phyloP scores from a whole-genome alignment of 2,329 filamentous ascomycete genomes.

The Xylariaceae sp. region DNA sequence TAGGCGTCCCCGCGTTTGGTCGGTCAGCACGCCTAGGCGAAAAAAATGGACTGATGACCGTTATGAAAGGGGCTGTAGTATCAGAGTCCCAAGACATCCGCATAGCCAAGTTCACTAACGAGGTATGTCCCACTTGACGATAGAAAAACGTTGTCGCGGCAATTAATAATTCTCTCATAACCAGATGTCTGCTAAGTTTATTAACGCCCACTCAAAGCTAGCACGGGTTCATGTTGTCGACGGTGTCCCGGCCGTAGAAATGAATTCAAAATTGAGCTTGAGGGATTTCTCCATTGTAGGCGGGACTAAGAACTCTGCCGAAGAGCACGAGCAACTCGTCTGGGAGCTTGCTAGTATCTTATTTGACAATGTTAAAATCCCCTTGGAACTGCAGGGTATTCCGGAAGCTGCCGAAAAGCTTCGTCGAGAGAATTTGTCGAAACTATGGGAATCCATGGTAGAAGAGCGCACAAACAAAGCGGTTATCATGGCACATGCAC shows the following conservation, averaged over 20 bases:
- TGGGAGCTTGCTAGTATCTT: constrained; percentile 86
- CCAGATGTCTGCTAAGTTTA: constrained; percentile 52
- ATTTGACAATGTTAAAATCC: constrained; percentile 64
- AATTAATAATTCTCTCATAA: not conserved
- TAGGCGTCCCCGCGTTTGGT: constrained; percentile 29
- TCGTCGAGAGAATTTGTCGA: constrained; percentile 62
- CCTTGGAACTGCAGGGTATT: constrained; percentile 38
- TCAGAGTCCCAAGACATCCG: constrained; percentile 62
- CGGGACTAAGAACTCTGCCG: constrained; percentile 39
- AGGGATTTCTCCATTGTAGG: constrained; percentile 42
- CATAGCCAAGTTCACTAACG: constrained; percentile 59
- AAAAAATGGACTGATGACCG: constrained; percentile 48
- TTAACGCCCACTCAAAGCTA: constrained; percentile 52
- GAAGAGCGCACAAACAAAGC: constrained; percentile 53
- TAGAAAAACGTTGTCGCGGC: not conserved
- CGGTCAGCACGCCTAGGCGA: constrained; percentile 32
- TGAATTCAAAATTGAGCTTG: constrained; percentile 46
- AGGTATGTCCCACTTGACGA: constrained; percentile 38
- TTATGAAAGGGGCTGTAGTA: constrained; percentile 54
- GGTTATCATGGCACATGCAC: constrained; percentile 55
- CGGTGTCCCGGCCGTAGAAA: constrained; percentile 56
- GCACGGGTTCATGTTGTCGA: constrained; percentile 52
- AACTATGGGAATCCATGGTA: constrained; percentile 63
- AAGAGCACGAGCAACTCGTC: constrained; percentile 64
- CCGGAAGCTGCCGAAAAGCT: constrained; percentile 36